A percentile compares a stretch with the other conserved stretches of the same genome.
Evolutionary conservation across 768 basidiomycete genomes (phyloP).

Genomic region (Kockovaella imperatae): DNA sequence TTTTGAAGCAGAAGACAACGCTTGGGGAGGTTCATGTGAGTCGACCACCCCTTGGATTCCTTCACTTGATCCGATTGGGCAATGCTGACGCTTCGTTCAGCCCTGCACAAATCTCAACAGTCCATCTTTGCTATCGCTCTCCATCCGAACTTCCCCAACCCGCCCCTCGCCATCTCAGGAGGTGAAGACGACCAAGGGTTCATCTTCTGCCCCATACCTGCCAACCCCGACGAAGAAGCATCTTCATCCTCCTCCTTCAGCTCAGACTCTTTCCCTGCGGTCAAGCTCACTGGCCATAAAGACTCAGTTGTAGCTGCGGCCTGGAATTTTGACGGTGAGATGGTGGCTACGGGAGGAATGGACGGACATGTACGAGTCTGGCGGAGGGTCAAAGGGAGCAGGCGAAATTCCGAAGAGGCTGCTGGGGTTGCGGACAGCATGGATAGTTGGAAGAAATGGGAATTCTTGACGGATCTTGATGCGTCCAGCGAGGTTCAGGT

Average conservation of each 20-base stretch:
- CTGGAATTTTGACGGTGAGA: slow-evolving; percentile 83
- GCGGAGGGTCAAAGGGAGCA: slow-evolving; percentile 57
- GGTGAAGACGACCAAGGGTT: slow-evolving; percentile 93
- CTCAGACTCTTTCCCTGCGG: slow-evolving; percentile 30
- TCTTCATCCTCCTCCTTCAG: slow-evolving; percentile 22
- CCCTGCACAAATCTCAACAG: slow-evolving; percentile 52
- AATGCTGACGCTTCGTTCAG: slow-evolving; percentile 8
- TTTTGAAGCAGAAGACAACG: slow-evolving; percentile 14
- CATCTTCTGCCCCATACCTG: slow-evolving; percentile 52
- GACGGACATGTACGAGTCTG: slow-evolving; percentile 90
- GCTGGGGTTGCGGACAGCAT: slow-evolving; percentile 29
- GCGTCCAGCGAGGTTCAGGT: slow-evolving; percentile 96
- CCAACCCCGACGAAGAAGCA: no score
- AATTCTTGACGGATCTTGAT: slow-evolving; percentile 84
- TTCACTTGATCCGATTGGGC: neutral
- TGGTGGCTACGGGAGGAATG: slow-evolving; percentile 96
- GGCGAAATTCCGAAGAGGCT: slow-evolving; percentile 1
- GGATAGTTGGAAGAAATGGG: slow-evolving; percentile 66
- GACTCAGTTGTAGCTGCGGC: slow-evolving; percentile 75
- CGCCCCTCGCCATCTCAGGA: slow-evolving; percentile 77
- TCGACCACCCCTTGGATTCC: neutral
- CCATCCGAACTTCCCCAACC: slow-evolving; percentile 61
- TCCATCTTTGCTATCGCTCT: slow-evolving; percentile 79
- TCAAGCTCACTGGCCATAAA: slow-evolving; percentile 77
- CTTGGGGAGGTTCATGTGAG: slow-evolving; percentile 15